A percentile compares a stretch with the other conserved stretches of the same genome.
phyloP scores from a whole-genome alignment of 148 eudicot genomes.

The Arctostaphylos glauca region DNA sequence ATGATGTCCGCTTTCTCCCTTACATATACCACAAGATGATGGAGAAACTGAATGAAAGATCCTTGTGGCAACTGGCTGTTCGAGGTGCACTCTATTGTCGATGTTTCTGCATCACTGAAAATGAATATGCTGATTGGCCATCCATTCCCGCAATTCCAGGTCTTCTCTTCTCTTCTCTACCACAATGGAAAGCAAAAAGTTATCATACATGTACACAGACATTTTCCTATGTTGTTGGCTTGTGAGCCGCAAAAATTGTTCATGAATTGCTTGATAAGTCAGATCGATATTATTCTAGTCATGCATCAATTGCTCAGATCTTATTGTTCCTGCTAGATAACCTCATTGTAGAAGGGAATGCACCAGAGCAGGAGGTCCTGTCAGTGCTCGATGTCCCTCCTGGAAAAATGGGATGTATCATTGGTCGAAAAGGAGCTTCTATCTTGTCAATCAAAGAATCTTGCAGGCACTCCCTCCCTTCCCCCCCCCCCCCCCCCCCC shows the following conservation, averaged over 20 bases:
- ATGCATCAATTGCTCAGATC: slow-evolving; percentile 9
- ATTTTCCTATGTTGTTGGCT: not conserved
- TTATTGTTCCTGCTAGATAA: slow-evolving; percentile 41
- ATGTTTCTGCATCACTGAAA: slow-evolving; percentile 73
- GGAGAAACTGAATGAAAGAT: slow-evolving; percentile 65
- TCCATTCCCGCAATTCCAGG: slow-evolving; percentile 82
- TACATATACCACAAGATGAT: slow-evolving; percentile 79
- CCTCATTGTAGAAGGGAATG: slow-evolving; percentile 42
- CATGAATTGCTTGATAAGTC: not conserved
- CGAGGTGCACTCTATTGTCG: slow-evolving; percentile 92
- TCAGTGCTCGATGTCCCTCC: slow-evolving; percentile 76
- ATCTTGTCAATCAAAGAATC: slow-evolving; percentile 32
- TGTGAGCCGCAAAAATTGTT: not conserved
- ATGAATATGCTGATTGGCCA: slow-evolving; percentile 78
- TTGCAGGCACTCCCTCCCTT: slow-evolving; percentile 25
- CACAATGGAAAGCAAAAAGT: not conserved
- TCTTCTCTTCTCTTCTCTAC: slow-evolving; percentile 20
- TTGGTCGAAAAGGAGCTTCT: slow-evolving; percentile 31
- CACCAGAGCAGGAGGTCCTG: slow-evolving; percentile 66
- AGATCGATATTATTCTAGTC: not conserved
- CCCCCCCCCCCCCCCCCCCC: slow-evolving; percentile 13
- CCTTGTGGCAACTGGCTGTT: slow-evolving; percentile 81
- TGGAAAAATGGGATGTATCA: slow-evolving; percentile 42
- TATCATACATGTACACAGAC: not conserved
- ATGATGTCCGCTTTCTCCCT: slow-evolving; percentile 92